These are phyloP conservation scores for Dendrobium catenatum DNA, from an alignment of 106 monocot species.

Conservation along the genomic window DNA sequence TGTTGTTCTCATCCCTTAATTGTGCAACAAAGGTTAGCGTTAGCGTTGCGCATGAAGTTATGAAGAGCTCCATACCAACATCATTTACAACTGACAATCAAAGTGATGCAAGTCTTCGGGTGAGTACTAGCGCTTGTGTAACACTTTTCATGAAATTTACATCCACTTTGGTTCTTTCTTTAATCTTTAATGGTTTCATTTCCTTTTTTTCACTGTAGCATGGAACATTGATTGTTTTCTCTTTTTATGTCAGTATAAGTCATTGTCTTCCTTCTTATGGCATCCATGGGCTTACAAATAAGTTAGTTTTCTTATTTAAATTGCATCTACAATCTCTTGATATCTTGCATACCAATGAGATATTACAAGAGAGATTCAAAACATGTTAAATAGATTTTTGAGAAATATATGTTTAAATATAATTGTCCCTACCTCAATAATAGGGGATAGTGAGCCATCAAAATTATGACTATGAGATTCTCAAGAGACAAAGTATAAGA, in stretches of 20 bases:
- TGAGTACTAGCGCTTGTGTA: slow-evolving; percentile 1
- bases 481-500: no score
- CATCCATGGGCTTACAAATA: neutral
- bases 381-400: no score
- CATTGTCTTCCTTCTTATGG: neutral
- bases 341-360: no score
- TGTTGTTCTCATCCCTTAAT: neutral
- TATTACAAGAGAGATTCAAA: no score
- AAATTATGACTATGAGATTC: no score
- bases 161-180: neutral
- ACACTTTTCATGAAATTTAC: neutral
- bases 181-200: neutral
- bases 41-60: neutral
- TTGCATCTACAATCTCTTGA: no score
- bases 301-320: neutral
- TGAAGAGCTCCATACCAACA: slow-evolving; percentile 4
- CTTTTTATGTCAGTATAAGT: neutral
- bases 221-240: neutral
- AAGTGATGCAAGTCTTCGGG: slow-evolving; percentile 13
- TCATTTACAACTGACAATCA: neutral
- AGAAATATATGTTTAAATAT: no score
- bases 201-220: neutral
- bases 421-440: no score
- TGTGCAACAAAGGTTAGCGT: neutral
- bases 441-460: no score